phyloP scores from a whole-genome alignment of 192 early-diverging fungal species.

The Backusella sp. region DNA sequence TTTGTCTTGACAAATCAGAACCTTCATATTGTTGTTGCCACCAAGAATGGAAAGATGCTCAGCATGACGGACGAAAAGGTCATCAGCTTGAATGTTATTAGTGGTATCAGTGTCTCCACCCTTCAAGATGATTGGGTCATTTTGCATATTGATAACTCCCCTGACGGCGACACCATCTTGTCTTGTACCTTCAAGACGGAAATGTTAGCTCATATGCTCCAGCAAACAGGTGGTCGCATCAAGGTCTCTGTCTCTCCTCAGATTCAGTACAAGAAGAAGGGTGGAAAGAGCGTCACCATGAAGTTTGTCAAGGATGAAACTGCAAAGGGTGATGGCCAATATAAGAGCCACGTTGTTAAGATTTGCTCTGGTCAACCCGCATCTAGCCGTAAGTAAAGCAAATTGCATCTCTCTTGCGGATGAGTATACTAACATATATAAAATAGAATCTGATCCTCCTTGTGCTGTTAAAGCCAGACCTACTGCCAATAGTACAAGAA shows the following conservation, averaged over 20 bases:
- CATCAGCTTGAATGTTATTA: constrained; percentile 53
- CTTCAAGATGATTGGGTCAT: constrained; percentile 75
- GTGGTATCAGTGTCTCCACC: constrained; percentile 62
- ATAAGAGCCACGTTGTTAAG: constrained; percentile 71
- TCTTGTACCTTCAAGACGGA: constrained; percentile 75
- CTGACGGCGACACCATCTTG: constrained; percentile 61
- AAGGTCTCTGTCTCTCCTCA: constrained; percentile 53
- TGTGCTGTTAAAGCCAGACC: constrained; percentile 32
- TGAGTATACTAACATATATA: not conserved
- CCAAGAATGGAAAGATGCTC: constrained; percentile 52
- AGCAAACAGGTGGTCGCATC: constrained; percentile 56
- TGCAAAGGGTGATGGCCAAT: constrained; percentile 47
- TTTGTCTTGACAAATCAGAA: constrained; percentile 68
- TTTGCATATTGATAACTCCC: constrained; percentile 52
- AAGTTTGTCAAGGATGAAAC: constrained; percentile 76
- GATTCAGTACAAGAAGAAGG: constrained; percentile 72
- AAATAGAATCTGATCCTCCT: constrained; percentile 26
- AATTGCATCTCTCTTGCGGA: not conserved
- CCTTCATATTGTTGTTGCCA: constrained; percentile 60
- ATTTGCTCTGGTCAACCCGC: constrained; percentile 62
- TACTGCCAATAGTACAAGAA: constrained; percentile 6
- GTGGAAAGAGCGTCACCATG: constrained; percentile 64
- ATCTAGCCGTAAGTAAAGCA: constrained; percentile 39
- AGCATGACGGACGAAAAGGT: constrained; percentile 53
- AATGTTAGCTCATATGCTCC: constrained; percentile 59